phyloP scores from a whole-genome alignment of 768 basidiomycete genomes.

The Solioccasus polychromus region DNA sequence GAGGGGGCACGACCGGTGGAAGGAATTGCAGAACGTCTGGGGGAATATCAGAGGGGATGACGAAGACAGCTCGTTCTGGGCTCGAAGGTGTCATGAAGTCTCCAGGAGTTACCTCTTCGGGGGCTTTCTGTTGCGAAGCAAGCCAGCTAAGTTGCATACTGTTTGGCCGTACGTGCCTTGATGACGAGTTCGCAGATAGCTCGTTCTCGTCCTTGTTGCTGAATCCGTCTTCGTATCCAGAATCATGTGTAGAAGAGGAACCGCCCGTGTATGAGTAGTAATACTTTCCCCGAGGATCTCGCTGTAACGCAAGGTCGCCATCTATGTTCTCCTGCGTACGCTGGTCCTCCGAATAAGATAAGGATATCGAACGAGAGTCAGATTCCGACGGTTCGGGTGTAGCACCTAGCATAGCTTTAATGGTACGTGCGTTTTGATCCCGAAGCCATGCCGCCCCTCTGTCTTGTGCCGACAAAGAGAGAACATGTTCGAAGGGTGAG shows the following conservation, averaged over 20 bases:
- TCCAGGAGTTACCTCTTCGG: conserved; percentile 18
- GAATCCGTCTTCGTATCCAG: conserved; percentile 50
- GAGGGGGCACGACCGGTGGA: conserved; percentile 47
- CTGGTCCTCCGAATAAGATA: conserved; percentile 28
- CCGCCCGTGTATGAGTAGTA: conserved; percentile 69
- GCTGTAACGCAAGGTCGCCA: conserved; percentile 65
- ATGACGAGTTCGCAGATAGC: conserved; percentile 23
- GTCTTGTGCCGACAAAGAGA: conserved; percentile 50
- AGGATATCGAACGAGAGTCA: conserved; percentile 45
- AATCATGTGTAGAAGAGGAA: conserved; percentile 50
- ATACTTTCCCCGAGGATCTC: conserved; percentile 66
- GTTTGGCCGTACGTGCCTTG: conserved; percentile 49
- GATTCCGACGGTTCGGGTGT: conserved; percentile 57
- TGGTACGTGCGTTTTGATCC: conserved; percentile 72
- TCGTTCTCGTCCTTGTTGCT: conserved; percentile 34
- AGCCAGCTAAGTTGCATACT: conserved; percentile 70
- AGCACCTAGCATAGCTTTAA: conserved; percentile 57
- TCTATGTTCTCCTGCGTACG: conserved; percentile 41
- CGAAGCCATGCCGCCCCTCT: conserved; percentile 79
- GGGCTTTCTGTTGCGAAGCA: conserved; percentile 46
- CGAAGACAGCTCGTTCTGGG: conserved; percentile 14
- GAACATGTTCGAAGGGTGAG: conserved; percentile 38
- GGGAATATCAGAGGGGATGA: conserved; percentile 39
- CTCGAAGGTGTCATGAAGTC: conserved; percentile 15
- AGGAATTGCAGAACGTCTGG: conserved; percentile 53